Percentiles rank a stretch among this genome's conserved stretches.
phyloP scores from a whole-genome alignment of 495 filamentous ascomycete genomes.

The Penicillium diatomitis region DNA sequence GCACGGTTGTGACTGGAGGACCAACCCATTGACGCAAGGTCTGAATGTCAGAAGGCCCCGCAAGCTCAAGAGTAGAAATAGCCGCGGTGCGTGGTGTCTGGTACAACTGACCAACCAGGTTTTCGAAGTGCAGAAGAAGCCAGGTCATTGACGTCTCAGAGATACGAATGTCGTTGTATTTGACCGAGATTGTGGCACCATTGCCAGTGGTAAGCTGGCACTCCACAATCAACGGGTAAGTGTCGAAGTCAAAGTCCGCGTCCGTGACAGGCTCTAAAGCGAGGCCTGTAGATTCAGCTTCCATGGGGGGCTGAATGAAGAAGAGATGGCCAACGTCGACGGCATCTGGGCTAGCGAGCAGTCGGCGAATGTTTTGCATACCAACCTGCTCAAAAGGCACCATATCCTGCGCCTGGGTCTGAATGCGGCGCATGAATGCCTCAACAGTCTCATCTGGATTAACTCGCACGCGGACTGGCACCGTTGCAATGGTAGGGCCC shows the following conservation, averaged over 20 bases:
- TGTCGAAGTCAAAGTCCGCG: background rate
- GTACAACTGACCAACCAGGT: constrained; percentile 1
- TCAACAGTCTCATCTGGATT: background rate
- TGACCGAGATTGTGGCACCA: background rate
- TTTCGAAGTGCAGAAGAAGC: constrained; percentile 1
- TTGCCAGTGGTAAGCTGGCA: background rate
- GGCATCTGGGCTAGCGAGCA: constrained; percentile 9
- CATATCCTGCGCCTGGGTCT: constrained; percentile 32
- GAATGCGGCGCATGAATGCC: constrained; percentile 32
- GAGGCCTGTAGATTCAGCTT: background rate
- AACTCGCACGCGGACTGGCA: constrained; percentile 7
- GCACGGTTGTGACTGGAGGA: background rate
- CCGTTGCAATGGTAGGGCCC: constrained; percentile 28
- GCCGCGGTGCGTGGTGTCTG: background rate
- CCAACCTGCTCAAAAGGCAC: constrained; percentile 50
- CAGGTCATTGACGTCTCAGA: background rate
- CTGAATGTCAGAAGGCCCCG: background rate
- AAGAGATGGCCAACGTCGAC: constrained; percentile 1
- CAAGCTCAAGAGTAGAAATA: background rate
- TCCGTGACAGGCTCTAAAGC: background rate
- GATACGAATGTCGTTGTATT: background rate
- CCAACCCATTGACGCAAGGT: background rate
- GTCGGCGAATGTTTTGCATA: constrained; percentile 44
- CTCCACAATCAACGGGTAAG: constrained; percentile 1
- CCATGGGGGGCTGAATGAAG: background rate